Conservation (phyloP, 2,329 filamentous ascomycete genomes). For the Plectosphaerella cucumerina region DNA sequence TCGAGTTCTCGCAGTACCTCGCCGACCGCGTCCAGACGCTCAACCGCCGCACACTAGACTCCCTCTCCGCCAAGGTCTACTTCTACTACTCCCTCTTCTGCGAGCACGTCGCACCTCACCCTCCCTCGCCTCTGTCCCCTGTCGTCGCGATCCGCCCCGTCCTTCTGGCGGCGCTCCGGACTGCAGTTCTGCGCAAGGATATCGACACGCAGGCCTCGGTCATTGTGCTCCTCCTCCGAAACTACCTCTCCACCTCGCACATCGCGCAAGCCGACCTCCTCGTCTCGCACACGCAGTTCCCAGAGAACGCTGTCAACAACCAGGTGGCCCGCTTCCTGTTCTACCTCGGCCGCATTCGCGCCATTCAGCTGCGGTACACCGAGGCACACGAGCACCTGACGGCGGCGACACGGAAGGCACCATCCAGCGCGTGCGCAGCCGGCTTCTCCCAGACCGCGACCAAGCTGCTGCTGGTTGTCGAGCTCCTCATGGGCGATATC, state of each 20-base stretch:
- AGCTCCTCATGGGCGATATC: slow-evolving; percentile 97
- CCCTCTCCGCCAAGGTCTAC: slow-evolving; percentile 90
- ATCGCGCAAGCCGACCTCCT: slow-evolving; percentile 95
- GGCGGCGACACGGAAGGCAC: slow-evolving; percentile 91
- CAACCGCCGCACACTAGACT: slow-evolving; percentile 92
- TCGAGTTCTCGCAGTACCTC: slow-evolving; percentile 78
- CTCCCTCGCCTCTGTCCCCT: slow-evolving; percentile 83
- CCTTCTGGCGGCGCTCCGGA: slow-evolving; percentile 83
- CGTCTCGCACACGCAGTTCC: slow-evolving; percentile 93
- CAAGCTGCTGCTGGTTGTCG: slow-evolving; percentile 93
- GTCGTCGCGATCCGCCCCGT: slow-evolving; percentile 82
- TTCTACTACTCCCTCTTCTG: slow-evolving; percentile 97
- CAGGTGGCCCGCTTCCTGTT: slow-evolving; percentile 97
- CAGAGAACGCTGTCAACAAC: slow-evolving; percentile 91
- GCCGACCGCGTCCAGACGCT: slow-evolving; percentile 81
- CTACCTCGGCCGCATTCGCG: slow-evolving; percentile 93
- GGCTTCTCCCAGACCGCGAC: slow-evolving; percentile 95
- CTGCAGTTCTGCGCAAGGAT: slow-evolving; percentile 94
- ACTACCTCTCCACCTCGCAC: slow-evolving; percentile 93
- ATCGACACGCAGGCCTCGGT: slow-evolving; percentile 95
- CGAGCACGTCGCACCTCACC: slow-evolving; percentile 82
- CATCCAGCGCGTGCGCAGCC: slow-evolving; percentile 80
- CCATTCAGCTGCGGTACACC: slow-evolving; percentile 94
- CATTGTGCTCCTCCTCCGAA: slow-evolving; percentile 89
- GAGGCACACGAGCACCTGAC: slow-evolving; percentile 93